These are phyloP conservation scores for Yamadazyma trypodendri DNA, from an alignment of 1,139 yeast species.

Conservation along the genomic window DNA sequence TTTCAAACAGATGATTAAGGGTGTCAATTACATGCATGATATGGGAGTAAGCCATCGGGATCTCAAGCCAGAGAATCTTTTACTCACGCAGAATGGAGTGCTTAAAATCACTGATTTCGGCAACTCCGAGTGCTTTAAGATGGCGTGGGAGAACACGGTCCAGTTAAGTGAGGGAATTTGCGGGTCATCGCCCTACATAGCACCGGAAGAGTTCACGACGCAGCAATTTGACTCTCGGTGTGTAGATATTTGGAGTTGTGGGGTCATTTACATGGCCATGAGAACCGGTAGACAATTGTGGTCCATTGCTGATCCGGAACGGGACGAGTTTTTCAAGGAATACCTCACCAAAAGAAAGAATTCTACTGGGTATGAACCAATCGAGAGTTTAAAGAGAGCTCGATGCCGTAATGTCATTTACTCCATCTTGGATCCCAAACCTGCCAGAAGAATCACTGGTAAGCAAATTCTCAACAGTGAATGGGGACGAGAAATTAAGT, in stretches of 20 bases:
- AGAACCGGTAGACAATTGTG: constrained; percentile 92
- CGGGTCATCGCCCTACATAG: constrained; percentile 90
- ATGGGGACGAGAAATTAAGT: constrained; percentile 88
- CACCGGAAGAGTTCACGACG: constrained; percentile 86
- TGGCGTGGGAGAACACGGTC: constrained; percentile 94
- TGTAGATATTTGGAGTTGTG: constrained; percentile 96
- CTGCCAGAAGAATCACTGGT: constrained; percentile 82
- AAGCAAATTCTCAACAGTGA: constrained; percentile 87
- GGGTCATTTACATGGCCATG: constrained; percentile 98
- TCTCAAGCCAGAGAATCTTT: constrained; percentile 87
- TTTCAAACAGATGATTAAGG: constrained; percentile 86
- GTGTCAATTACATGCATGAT: constrained; percentile 93
- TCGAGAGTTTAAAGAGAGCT: constrained; percentile 77
- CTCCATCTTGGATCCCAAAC: constrained; percentile 88
- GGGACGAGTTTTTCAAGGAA: constrained; percentile 75
- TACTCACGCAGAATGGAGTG: constrained; percentile 75
- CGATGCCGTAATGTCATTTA: constrained; percentile 90
- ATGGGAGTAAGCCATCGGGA: constrained; percentile 98
- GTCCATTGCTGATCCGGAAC: constrained; percentile 73
- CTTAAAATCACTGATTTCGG: constrained; percentile 95
- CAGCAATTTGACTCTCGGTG: constrained; percentile 84
- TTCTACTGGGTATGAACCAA: constrained; percentile 86
- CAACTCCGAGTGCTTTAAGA: constrained; percentile 89
- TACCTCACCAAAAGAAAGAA: constrained; percentile 77
- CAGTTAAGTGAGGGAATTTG: constrained; percentile 83